These are phyloP conservation scores for Echeveria elegans DNA, from an alignment of 164 flowering plant genomes.

Conservation along the genomic window DNA sequence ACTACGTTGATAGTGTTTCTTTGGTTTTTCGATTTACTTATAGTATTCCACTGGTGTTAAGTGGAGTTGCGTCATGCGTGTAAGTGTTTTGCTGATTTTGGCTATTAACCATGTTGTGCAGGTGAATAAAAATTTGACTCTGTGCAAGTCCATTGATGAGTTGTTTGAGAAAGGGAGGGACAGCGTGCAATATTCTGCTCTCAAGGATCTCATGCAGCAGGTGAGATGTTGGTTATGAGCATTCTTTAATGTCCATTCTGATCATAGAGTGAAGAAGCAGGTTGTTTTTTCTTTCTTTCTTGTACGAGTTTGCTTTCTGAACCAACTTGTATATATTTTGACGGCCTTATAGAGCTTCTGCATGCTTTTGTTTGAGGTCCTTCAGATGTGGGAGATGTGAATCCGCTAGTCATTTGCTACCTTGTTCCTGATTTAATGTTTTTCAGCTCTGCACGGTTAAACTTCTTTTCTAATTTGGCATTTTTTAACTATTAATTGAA, in stretches of 20 bases:
- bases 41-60: too few relatives aligned
- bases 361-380: neutral
- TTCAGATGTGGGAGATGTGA: neutral
- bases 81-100: neutral
- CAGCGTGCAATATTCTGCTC: slow-evolving; percentile 34
- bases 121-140: slow-evolving; percentile 73
- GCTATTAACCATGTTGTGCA: slow-evolving; percentile 15
- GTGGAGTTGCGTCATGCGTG: neutral
- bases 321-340: neutral
- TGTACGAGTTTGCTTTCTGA: neutral
- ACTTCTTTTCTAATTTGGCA: neutral
- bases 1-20: too few relatives aligned
- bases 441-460: neutral
- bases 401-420: neutral
- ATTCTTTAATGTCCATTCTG: too few relatives aligned
- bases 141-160: slow-evolving; percentile 40
- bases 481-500: neutral
- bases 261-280: neutral
- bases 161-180: slow-evolving; percentile 55
- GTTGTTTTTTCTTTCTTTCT: neutral
- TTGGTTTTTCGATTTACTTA: too few relatives aligned
- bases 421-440: neutral
- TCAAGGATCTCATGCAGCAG: slow-evolving; percentile 50
- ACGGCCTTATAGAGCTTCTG: neutral
- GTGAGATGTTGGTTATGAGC: slow-evolving; percentile 24